Conservation (phyloP, 371 early-diverging fungal genomes). For the Apophysomyces sp. region DNA sequence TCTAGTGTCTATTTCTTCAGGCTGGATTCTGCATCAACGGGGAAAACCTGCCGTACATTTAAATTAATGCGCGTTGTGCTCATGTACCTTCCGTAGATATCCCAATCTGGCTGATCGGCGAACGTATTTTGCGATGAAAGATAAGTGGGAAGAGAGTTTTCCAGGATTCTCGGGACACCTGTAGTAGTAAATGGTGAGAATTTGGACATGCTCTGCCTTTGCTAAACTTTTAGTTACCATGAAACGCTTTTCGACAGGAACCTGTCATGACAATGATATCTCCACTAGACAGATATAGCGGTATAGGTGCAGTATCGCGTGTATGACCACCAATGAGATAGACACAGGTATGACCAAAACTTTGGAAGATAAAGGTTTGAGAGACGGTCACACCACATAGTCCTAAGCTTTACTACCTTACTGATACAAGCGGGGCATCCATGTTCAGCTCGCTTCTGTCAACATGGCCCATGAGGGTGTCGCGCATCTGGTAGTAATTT, state of each 20-base stretch:
- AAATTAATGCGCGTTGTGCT: conserved; percentile 66
- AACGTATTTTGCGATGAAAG: conserved; percentile 24
- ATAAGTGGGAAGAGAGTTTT: conserved; percentile 62
- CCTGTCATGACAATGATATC: conserved; percentile 88
- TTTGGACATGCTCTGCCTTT: background rate
- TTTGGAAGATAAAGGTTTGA: conserved; percentile 8
- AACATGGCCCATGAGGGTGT: conserved; percentile 92
- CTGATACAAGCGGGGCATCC: conserved; percentile 78
- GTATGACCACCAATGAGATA: conserved; percentile 77
- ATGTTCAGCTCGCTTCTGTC: conserved; percentile 91
- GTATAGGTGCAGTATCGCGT: conserved; percentile 62
- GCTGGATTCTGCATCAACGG: background rate
- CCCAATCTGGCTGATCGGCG: conserved; percentile 52
- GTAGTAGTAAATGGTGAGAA: background rate
- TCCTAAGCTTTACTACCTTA: conserved; percentile 51
- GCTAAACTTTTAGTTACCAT: conserved; percentile 49
- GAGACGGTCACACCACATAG: background rate
- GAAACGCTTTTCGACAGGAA: conserved; percentile 67
- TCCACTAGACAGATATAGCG: conserved; percentile 74
- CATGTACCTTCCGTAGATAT: conserved; percentile 57
- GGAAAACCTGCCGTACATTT: conserved; percentile 74
- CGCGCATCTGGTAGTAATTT: conserved; percentile 88
- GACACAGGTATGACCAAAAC: conserved; percentile 79
- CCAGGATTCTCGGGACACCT: conserved; percentile 77
- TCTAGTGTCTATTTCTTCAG: background rate